Evolutionary conservation across 1,284 basidiomycete genomes (phyloP).

Genomic region (Apiotrichum siamense): DNA sequence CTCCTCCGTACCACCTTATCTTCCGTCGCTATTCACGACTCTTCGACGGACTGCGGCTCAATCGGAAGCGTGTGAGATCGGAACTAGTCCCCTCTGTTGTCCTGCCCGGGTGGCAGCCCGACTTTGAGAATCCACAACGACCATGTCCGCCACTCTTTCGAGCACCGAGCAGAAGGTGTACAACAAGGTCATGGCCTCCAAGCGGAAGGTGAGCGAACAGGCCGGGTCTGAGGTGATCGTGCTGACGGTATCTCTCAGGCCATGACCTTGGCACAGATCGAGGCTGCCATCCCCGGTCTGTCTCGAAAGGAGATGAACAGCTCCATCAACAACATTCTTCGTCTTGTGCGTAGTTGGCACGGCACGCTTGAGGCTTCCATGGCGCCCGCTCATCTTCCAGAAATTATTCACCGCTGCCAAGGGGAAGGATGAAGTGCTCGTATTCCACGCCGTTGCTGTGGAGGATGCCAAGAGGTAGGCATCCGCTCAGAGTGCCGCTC

Average conservation of each 20-base stretch:
- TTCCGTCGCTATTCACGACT: no score
- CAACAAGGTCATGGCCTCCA: constrained; percentile 39
- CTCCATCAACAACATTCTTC: constrained; percentile 21
- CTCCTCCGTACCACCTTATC: no score
- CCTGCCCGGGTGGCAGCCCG: not conserved
- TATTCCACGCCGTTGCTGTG: constrained; percentile 29
- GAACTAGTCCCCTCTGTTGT: not conserved
- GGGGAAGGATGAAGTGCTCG: constrained; percentile 19
- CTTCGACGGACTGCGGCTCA: no score
- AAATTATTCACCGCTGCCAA: constrained; percentile 20
- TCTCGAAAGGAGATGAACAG: constrained; percentile 21
- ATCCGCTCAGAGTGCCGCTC: not conserved
- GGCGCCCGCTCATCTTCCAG: no score
- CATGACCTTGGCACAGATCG: constrained; percentile 27
- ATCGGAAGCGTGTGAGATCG: no score
- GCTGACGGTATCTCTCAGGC: constrained; percentile 17
- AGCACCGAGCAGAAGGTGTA: constrained; percentile 42
- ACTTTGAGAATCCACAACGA: not conserved
- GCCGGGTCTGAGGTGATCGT: not conserved
- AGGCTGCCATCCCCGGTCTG: constrained; percentile 24
- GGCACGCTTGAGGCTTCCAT: no score
- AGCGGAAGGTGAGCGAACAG: constrained; percentile 30
- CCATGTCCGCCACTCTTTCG: constrained; percentile 31
- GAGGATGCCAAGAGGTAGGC: constrained; percentile 36
- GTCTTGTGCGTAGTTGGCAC: constrained; percentile 17